Base-by-base conservation (phyloP, 495 filamentous ascomycete species). In the Pyrenula aspistea region DNA sequence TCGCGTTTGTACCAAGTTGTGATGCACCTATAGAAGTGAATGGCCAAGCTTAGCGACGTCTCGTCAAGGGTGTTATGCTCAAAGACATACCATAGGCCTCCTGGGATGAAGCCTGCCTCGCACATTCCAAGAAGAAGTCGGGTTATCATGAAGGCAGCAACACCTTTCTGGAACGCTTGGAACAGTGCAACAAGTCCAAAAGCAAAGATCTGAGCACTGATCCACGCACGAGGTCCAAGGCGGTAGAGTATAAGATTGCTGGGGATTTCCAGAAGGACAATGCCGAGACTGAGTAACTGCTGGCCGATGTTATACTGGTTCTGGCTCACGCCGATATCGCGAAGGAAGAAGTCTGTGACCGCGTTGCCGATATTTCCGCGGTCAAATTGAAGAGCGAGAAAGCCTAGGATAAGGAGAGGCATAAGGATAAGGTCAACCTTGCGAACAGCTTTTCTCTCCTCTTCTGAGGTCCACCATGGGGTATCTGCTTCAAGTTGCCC, bases 81-180 rank as follows among this genome's bases (percentile, higher is more conserved):
- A n/a, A n/a, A n/a, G n/a, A n/a, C n/a, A n/a, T n/a, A n/a, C 53
- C 77, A 84, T 1, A 84, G 65, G 2, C 76, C 74, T 22, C 75
- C 79, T 12, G 81, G 81, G 56, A 83, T 83, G 59, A 82, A 84
- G 0, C 80, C 81, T 2, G 75, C 75, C 56, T 84, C 82, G 49
- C 75, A 74, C 53, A 81, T 66, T n/a, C 78, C 81, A 2, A 83
- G 68, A 1, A 83, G 60, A 2, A 83, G 57, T 2, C 81, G 70
- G 0, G 81, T 83, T 0, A 68, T 69, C 0, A 82, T 55, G 55
- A 70, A 83, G 2, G 74, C 70, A 1, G 70, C 72, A 50, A 78
- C 73, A 0, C 74, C 73, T 36, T 76, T 68, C 23, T 80, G 69
- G 60, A 83, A 84, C 2, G 76, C 73, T 62, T 84, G 81, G 55